These are phyloP conservation scores for Syzygium syzygioides DNA, from an alignment of 441 rosid species.

Conservation along the genomic window DNA sequence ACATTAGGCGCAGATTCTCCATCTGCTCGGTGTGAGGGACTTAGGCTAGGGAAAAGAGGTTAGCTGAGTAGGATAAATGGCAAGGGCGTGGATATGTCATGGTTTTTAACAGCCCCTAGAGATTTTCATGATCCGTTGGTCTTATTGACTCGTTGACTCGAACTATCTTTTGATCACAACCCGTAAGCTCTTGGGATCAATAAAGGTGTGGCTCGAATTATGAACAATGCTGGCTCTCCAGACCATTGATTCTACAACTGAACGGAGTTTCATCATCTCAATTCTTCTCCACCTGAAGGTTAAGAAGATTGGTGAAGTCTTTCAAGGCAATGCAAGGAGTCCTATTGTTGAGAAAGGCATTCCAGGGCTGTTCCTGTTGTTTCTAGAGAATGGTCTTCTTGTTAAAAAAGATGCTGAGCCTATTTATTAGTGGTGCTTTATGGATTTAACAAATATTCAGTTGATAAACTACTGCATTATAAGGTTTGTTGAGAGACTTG, in stretches of 20 bases:
- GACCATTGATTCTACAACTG: neutral
- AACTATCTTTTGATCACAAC: neutral
- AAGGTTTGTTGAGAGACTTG: neutral
- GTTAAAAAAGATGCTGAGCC: neutral
- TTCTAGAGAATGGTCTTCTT: neutral
- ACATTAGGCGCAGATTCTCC: neutral
- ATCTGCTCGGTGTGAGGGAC: neutral
- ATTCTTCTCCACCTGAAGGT: neutral
- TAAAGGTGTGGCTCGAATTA: neutral
- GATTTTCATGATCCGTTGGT: neutral
- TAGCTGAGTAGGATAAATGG: neutral
- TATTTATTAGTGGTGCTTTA: neutral
- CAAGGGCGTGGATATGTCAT: neutral
- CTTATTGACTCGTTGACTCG: neutral
- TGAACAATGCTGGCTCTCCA: constrained; percentile 1
- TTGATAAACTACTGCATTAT: neutral
- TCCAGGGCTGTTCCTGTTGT: neutral
- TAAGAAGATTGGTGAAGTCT: neutral
- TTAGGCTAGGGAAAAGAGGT: neutral
- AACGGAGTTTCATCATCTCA: neutral
- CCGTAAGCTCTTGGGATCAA: neutral
- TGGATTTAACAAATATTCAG: neutral
- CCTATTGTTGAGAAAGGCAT: neutral
- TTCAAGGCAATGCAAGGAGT: constrained; percentile 2
- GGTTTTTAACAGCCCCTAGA: neutral